phyloP scores from a whole-genome alignment of 192 early-diverging fungal genomes.

The Coemansia sp. region DNA sequence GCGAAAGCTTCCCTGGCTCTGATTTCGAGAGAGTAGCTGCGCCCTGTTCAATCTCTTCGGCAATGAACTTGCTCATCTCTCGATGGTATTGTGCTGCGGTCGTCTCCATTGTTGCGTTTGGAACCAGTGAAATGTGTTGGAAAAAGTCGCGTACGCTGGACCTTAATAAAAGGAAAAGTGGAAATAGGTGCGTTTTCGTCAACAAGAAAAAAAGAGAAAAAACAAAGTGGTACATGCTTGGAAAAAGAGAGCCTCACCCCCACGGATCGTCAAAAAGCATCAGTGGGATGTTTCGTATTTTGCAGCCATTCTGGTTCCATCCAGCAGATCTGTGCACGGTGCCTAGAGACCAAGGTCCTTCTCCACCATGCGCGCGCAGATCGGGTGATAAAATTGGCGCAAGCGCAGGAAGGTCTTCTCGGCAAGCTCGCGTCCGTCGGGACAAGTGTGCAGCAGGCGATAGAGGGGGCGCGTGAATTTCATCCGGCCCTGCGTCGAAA shows the following conservation, averaged over 20 bases:
- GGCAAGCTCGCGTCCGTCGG: slow-evolving; percentile 75
- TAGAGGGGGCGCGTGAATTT: slow-evolving; percentile 88
- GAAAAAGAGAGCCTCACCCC: not conserved
- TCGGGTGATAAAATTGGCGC: slow-evolving; percentile 89
- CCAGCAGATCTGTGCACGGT: too few species aligned
- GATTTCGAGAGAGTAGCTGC: slow-evolving; percentile 28
- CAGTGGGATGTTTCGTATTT: too few species aligned
- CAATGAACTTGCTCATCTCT: slow-evolving; percentile 52
- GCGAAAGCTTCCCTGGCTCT: slow-evolving; percentile 67
- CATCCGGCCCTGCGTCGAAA: slow-evolving; percentile 89
- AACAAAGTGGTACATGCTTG: too few species aligned
- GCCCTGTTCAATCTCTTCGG: slow-evolving; percentile 46
- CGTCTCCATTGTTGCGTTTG: slow-evolving; percentile 31
- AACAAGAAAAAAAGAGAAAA: not conserved
- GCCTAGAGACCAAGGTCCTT: slow-evolving; percentile 71
- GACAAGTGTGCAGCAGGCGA: slow-evolving; percentile 64
- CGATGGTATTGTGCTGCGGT: slow-evolving; percentile 52
- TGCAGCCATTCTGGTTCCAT: too few species aligned
- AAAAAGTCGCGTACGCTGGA: not conserved
- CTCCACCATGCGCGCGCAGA: slow-evolving; percentile 81
- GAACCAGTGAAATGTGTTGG: not conserved
- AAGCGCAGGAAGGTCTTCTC: slow-evolving; percentile 75
- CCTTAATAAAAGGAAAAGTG: too few species aligned
- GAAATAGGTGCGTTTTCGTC: not conserved
- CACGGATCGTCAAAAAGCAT: too few species aligned